Percentiles rank a stretch among this genome's conserved stretches.
Conservation (phyloP, 1,139 yeast species). For the Kluyveromyces sp. region DNA sequence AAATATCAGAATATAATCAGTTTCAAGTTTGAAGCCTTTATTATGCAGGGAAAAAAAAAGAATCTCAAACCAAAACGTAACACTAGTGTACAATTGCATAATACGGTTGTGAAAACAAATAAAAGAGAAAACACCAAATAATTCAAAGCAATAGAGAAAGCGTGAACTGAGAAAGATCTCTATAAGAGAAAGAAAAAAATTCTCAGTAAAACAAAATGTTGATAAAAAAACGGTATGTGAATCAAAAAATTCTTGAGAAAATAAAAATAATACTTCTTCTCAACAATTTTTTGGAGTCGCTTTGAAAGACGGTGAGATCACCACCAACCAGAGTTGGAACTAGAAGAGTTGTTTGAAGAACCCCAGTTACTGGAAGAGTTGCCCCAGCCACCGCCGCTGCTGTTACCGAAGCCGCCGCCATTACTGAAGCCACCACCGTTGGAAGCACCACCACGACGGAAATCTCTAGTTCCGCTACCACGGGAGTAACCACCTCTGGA, state of each 20-base stretch:
- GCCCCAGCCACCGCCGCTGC: constrained; percentile 27
- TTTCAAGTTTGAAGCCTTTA: constrained; percentile 1
- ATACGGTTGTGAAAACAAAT: constrained; percentile 15
- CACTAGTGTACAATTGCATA: constrained; percentile 22
- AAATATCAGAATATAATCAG: not conserved
- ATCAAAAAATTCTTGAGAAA: not conserved
- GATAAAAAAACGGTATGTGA: not conserved
- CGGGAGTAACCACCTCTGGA: constrained; percentile 36
- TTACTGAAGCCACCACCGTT: constrained; percentile 30
- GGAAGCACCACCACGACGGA: constrained; percentile 41
- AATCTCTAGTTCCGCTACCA: constrained; percentile 41
- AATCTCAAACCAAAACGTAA: constrained; percentile 3
- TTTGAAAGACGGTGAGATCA: constrained; percentile 3
- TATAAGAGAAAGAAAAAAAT: not conserved
- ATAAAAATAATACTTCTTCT: too few relatives aligned
- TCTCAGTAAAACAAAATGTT: constrained; percentile 5
- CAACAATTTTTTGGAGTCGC: not conserved
- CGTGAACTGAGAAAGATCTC: not conserved
- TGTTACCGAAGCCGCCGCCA: constrained; percentile 26
- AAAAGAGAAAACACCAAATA: constrained; percentile 14
- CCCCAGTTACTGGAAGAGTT: constrained; percentile 18
- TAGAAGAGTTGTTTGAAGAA: constrained; percentile 13
- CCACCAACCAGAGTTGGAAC: constrained; percentile 14
- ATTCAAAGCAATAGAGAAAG: constrained; percentile 13
- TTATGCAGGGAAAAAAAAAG: not conserved